Evolutionary conservation across 352 stramenopile genomes (phyloP), one percentile per base, ranked within the genome.

Genomic region (Sclerospora graminicola): DNA sequence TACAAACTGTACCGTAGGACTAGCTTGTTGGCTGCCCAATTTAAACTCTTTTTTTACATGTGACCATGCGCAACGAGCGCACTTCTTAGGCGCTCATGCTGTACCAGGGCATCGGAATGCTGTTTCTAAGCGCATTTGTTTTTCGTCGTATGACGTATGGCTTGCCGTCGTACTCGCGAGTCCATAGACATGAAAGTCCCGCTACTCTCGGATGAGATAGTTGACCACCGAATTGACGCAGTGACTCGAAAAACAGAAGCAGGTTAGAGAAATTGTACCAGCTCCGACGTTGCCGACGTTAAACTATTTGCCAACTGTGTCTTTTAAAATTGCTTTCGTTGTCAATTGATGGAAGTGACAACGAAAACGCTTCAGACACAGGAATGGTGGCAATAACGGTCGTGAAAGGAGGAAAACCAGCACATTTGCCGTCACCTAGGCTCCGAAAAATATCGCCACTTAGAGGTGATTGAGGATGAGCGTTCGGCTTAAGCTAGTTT

Each of bases 241-340:
- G 73, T 60, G 9, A 80, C 67, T 5, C 48, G 69, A 51, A 69
- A 86, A 48, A 72, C 70, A 1, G 69, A 80, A 40, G 68, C 48
- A 0, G 76, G 76, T 1, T 80, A 63, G 30, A 62, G 43, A 1
- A 43, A 60, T 0, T 88, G 76, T 44, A 13, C 36, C 0, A 69
- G 54, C 14, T 88, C 72, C 31, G 64, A 54, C 16, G 85, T 88
- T 45, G 76, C 85, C 38, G 85, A 88, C 58, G 85, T 88, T 57
- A 74, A 63, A 43, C 66, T 68, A 31, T 74, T 80, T 45, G 52
- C 62, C 16, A 60, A 81, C 49, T 88, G 76, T 45, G 66, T 65
- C 11, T 48, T 85, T 6, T 88, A 72, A 73, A 72, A 21, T 52
- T 84, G 15, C 34, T 36, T 14, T 40, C 49, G 11, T 35, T 62